Evolutionary conservation across 225 moss, liverwort and hornwort genomes (phyloP), one percentile per base, ranked within the genome.

Genomic region (Physcomitrellopsis africana): DNA sequence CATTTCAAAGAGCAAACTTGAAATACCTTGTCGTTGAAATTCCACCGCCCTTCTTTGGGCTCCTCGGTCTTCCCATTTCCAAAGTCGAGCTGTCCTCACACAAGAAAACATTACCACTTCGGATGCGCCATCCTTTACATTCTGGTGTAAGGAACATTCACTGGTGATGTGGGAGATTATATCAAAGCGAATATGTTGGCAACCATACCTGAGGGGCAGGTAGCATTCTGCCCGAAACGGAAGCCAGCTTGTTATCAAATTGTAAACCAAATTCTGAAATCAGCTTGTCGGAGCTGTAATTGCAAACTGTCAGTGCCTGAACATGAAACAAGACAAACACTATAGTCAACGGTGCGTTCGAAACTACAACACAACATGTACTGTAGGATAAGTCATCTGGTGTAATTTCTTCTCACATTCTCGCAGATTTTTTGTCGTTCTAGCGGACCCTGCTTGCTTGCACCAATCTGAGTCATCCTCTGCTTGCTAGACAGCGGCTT

Each of bases 1-100:
- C 32, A 37, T 37, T 37, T 11, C 15, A 2, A 15, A 70, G 19
- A 7, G 24, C 13, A 26, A 68, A 68, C 11, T 12, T 7, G 10
- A 41, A 9, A 26, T 37, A 99, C 93, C 95, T 99, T 99, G 1
- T 80, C 70, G 29, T 90, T 95, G 42, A 92, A 99, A 52, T 99
- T 95, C 99, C 99, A 99, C 0, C 93, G 80, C 19, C 99, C 99
- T 7, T 93, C 84, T 16, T 59, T 67, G 1, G 93, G 93, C 51
- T 79, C 87, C 75, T 99, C 95, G 19, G 82, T 90, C 41, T 73
- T 69, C 37, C 85, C 90, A 8, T 84, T 79, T 32, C 99, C 99
- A 51, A 99, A 95, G 7, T 87, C 32, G 20, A 99, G 80, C 99
- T 97, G 88, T 10, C 10, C 29, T 8, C 60, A 77, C 24, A 61